A percentile compares a stretch with the other conserved stretches of the same genome.
These are phyloP conservation scores for Penstemon eatonii DNA, from an alignment of 257 asterid species.

Conservation along the genomic window DNA sequence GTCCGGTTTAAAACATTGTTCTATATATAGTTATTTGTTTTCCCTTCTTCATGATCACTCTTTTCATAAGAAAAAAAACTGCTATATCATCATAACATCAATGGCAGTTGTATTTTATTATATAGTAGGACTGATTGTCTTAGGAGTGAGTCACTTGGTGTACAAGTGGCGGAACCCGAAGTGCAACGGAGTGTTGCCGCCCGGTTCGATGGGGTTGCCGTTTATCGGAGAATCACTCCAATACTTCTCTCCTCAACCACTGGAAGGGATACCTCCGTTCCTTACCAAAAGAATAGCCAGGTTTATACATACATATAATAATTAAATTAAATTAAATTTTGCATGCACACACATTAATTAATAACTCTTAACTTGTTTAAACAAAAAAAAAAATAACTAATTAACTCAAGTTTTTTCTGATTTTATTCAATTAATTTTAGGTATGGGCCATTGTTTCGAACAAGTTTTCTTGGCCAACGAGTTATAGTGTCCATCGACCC, in stretches of 20 bases:
- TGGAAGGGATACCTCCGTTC: slow-evolving; percentile 61
- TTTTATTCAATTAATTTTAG: slow-evolving; percentile 28
- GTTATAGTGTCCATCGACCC: slow-evolving; percentile 73
- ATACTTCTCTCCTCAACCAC: slow-evolving; percentile 55
- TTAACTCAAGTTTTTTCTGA: too few species aligned
- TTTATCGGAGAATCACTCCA: slow-evolving; percentile 65
- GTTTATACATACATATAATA: slow-evolving; percentile 22
- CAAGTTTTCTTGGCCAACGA: slow-evolving; percentile 69
- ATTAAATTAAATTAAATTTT: too few species aligned
- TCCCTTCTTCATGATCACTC: too few species aligned
- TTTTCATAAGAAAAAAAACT: too few species aligned
- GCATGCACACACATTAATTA: too few species aligned
- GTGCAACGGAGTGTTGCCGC: slow-evolving; percentile 67
- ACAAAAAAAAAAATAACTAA: too few species aligned
- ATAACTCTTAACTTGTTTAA: too few species aligned
- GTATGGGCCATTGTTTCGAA: slow-evolving; percentile 71
- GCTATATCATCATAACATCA: too few species aligned
- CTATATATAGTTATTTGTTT: too few species aligned
- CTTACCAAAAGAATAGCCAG: slow-evolving; percentile 59
- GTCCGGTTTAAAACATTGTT: too few species aligned
- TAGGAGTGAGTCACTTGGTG: slow-evolving; percentile 17
- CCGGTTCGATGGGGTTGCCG: slow-evolving; percentile 91
- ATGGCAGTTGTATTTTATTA: too few species aligned
- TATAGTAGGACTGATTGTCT: too few species aligned
- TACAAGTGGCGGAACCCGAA: slow-evolving; percentile 65